Base-by-base conservation (phyloP, 169 alveolate species). In the Plasmodium knowlesi region DNA sequence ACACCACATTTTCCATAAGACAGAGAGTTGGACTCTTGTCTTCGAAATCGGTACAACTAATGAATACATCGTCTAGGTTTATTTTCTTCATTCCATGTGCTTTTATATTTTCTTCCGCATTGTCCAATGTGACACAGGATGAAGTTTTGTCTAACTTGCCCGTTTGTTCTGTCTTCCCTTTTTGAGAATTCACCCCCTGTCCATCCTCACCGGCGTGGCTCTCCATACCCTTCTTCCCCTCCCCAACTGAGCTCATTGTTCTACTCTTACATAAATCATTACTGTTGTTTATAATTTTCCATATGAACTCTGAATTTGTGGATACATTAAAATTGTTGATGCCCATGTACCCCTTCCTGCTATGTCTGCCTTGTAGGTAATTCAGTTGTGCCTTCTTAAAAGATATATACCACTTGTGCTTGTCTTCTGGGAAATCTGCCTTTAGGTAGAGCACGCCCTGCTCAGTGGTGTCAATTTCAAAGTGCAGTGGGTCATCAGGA, bases 321-420 rank as follows among this genome's bases (percentile, higher is more conserved):
- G 94, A 70, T 25, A 46, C 43, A 9, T 53, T 72, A 22, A 78
- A 74, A 79, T 54, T 70, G 37, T 79, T 34, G 3, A 89, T 19
- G 50, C 46, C 41, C 10, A 61, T 43, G 50, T 37, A 67, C 25
- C 43, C 43, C 16, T 89, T 73, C 80, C 54, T 89, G 32, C 41
- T 86, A 37, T 67, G 43, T 61, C 41, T 79, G 4, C 94, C 94
- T 25, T 79, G 90, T 19, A 94, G 37, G 53, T 93, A 86, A 39
- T 83, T 88, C 30, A 94, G 83, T 67, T 96, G 97, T 0, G 98
- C 97, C 85, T 92, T 91, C 76, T 96, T 96, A 92, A 96, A 94
- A 28, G 98, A 95, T 6, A 95, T 96, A 50, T 94, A 96, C 98
- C 98, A 96, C 89, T 82, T 91, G 22, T 96, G 98, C 28, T 96